A percentile compares a stretch with the other conserved stretches of the same genome.
Conservation (phyloP, 495 filamentous ascomycete genomes). For the Physcia stellaris region DNA sequence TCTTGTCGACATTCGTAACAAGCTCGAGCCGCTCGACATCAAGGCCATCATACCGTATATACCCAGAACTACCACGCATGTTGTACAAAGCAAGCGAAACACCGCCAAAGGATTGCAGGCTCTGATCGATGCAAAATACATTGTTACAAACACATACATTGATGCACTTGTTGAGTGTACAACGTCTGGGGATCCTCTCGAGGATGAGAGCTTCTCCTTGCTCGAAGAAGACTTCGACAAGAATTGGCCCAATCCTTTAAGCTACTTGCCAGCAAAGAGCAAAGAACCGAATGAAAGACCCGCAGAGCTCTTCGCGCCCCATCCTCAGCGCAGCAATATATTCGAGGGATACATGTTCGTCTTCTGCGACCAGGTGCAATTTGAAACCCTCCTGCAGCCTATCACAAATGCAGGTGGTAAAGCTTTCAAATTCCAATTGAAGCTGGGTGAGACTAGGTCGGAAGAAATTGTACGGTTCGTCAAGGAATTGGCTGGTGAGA, state of each 20-base stretch:
- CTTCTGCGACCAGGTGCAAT: constrained; percentile 70
- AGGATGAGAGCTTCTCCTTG: constrained; percentile 40
- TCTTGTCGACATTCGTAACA: constrained; percentile 41
- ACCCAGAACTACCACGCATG: constrained; percentile 61
- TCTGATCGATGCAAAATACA: constrained; percentile 68
- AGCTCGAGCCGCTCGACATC: constrained; percentile 71
- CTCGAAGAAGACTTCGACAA: constrained; percentile 77
- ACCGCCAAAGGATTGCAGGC: constrained; percentile 75
- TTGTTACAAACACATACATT: constrained; percentile 66
- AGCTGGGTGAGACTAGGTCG: constrained; percentile 51
- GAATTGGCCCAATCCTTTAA: constrained; percentile 61
- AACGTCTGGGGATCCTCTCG: constrained; percentile 34
- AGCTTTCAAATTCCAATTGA: constrained; percentile 48
- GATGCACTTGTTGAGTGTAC: constrained; percentile 61
- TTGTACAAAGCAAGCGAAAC: constrained; percentile 81
- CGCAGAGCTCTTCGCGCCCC: constrained; percentile 51
- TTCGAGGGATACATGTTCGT: constrained; percentile 85
- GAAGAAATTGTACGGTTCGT: constrained; percentile 70
- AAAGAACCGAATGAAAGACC: constrained; percentile 57
- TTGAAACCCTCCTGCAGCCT: constrained; percentile 54
- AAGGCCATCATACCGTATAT: constrained; percentile 68
- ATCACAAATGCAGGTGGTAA: constrained; percentile 78
- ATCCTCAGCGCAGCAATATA: constrained; percentile 48
- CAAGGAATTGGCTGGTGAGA: constrained; percentile 57
- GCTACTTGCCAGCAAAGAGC: constrained; percentile 60